Percentiles rank a stretch among this genome's conserved stretches.
phyloP scores from a whole-genome alignment of 345 rosid genomes.

The Geranium brycei region DNA sequence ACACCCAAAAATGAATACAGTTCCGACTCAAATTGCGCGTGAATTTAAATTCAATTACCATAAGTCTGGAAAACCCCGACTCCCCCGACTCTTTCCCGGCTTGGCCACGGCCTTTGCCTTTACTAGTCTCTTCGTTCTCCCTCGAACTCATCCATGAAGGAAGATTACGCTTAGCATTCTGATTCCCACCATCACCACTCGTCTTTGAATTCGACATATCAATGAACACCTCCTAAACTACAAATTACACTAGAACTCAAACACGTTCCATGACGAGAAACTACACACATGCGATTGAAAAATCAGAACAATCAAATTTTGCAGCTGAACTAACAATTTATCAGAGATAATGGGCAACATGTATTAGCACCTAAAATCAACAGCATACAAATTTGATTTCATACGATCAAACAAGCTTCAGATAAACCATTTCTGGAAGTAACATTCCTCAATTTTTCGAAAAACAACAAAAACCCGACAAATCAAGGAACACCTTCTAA shows the following conservation, averaged over 20 bases:
- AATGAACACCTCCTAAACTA: too few species aligned
- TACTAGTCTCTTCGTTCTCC: constrained; percentile 15
- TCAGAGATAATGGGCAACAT: neutral
- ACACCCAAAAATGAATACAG: neutral
- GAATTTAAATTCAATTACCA: constrained; percentile 27
- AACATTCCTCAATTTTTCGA: neutral
- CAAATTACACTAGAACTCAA: too few species aligned
- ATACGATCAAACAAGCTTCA: neutral
- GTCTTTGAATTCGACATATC: constrained; percentile 28
- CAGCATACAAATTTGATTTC: neutral
- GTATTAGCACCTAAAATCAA: neutral
- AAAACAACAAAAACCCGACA: neutral
- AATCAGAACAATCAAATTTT: too few species aligned
- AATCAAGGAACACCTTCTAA: neutral
- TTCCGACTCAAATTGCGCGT: neutral
- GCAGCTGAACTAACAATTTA: neutral
- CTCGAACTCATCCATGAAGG: constrained; percentile 73
- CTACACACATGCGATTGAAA: too few species aligned
- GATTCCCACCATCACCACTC: constrained; percentile 14
- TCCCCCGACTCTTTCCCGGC: constrained; percentile 7
- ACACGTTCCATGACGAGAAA: too few species aligned
- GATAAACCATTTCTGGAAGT: neutral
- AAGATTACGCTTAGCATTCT: constrained; percentile 47
- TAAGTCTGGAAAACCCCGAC: constrained; percentile 37
- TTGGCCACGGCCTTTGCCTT: constrained; percentile 8